Percentiles rank a stretch among this genome's conserved stretches.
phyloP scores from a whole-genome alignment of 2,329 filamentous ascomycete genomes.

The Talaromyces sp. region DNA sequence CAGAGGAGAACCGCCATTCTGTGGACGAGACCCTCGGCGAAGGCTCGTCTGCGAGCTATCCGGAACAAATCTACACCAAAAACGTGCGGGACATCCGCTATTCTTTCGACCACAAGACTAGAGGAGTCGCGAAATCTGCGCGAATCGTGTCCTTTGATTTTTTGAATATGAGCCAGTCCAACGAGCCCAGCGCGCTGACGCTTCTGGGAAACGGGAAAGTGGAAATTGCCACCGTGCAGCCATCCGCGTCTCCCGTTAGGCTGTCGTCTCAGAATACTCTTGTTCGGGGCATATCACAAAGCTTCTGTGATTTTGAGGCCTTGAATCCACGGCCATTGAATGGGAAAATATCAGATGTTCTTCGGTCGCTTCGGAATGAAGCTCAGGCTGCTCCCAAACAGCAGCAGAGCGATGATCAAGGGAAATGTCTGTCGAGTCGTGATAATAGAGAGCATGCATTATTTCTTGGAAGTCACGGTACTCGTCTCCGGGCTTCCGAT shows the following conservation, averaged over 20 bases:
- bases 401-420: neutral
- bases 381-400: too few species aligned
- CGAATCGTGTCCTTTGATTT: constrained; percentile 58
- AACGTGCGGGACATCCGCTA: constrained; percentile 38
- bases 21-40: constrained; percentile 36
- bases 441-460: constrained; percentile 32
- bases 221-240: constrained; percentile 43
- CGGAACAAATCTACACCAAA: constrained; percentile 42
- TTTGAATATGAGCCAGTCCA: constrained; percentile 41
- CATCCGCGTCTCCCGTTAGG: constrained; percentile 31
- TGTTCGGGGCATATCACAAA: constrained; percentile 23
- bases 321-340: constrained; percentile 25
- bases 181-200: constrained; percentile 48
- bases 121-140: constrained; percentile 39
- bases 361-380: constrained; percentile 14
- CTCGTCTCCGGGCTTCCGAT: constrained; percentile 30
- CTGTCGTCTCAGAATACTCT: constrained; percentile 32
- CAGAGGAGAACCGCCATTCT: constrained; percentile 32
- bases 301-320: constrained; percentile 23
- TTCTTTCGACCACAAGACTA: constrained; percentile 42
- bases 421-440: constrained; percentile 30
- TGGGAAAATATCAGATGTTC: constrained; percentile 23
- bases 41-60: constrained; percentile 33
- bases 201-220: constrained; percentile 48
- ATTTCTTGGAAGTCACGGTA: constrained; percentile 21